These are phyloP conservation scores for Xylaria sp. DNA, from an alignment of 2,329 filamentous ascomycete genomes.

Conservation along the genomic window DNA sequence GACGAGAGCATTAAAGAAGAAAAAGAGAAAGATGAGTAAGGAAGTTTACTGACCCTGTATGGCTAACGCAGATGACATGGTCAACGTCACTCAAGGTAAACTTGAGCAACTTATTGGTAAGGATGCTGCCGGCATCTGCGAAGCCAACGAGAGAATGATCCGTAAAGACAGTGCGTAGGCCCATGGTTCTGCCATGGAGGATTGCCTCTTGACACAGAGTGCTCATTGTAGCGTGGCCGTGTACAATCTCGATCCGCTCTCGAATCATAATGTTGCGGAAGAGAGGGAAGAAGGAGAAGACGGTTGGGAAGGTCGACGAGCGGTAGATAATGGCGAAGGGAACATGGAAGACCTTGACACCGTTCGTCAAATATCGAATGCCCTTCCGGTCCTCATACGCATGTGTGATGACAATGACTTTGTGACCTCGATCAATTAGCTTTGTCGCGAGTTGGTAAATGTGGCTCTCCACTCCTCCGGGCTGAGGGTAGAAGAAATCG, in stretches of 20 bases:
- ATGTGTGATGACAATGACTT: slow-evolving; percentile 97
- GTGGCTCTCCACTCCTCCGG: slow-evolving; percentile 95
- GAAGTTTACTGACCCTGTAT: slow-evolving; percentile 78
- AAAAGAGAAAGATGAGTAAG: not conserved
- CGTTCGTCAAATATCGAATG: slow-evolving; percentile 94
- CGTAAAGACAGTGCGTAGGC: slow-evolving; percentile 92
- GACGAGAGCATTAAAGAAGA: not conserved
- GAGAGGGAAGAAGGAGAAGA: slow-evolving; percentile 99
- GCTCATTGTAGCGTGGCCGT: slow-evolving; percentile 95
- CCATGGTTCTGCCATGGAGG: slow-evolving; percentile 95
- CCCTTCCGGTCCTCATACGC: slow-evolving; percentile 91
- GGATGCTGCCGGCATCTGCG: slow-evolving; percentile 92
- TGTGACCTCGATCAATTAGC: slow-evolving; percentile 96
- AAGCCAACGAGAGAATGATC: slow-evolving; percentile 98
- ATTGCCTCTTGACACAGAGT: slow-evolving; percentile 95
- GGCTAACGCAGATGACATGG: slow-evolving; percentile 97
- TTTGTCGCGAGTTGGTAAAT: slow-evolving; percentile 98
- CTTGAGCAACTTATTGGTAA: slow-evolving; percentile 97
- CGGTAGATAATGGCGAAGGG: slow-evolving; percentile 97
- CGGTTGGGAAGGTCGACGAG: slow-evolving; percentile 91
- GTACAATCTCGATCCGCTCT: slow-evolving; percentile 95
- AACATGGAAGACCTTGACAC: slow-evolving; percentile 97
- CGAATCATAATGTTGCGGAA: slow-evolving; percentile 95
- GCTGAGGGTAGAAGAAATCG: slow-evolving; percentile 99
- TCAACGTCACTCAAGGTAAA: slow-evolving; percentile 97